Percentiles rank a stretch among this genome's conserved stretches.
Evolutionary conservation across 495 filamentous ascomycete species (phyloP).

Genomic region (Tuber borchii): DNA sequence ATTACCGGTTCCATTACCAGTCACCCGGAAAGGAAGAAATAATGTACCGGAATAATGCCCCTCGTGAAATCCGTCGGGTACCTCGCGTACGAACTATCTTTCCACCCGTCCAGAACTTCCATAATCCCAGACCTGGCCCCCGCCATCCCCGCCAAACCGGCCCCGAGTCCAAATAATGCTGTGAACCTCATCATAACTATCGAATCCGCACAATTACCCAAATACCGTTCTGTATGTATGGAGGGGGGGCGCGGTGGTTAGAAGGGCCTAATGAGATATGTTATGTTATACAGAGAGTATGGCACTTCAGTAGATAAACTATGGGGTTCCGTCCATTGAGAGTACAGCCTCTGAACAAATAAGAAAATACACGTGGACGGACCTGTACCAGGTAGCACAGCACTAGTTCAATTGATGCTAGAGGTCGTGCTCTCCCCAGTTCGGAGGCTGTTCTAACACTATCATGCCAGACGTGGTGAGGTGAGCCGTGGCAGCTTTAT

Average conservation of each 20-base stretch:
- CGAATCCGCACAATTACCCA: not conserved
- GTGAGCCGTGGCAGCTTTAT: not conserved
- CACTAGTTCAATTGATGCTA: not conserved
- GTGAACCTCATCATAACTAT: not conserved
- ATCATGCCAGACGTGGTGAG: not conserved
- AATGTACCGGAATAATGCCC: slow-evolving; percentile 35
- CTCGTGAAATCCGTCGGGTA: slow-evolving; percentile 67
- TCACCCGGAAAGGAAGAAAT: not conserved
- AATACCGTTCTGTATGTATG: not conserved
- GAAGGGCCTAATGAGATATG: not conserved
- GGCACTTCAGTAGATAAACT: not conserved
- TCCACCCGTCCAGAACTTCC: slow-evolving; percentile 24
- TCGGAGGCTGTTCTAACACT: not conserved
- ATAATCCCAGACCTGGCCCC: slow-evolving; percentile 18
- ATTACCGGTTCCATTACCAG: slow-evolving; percentile 18
- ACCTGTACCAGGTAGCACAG: not conserved
- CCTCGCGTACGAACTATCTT: slow-evolving; percentile 41
- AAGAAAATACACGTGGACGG: not conserved
- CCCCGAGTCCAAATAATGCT: not conserved
- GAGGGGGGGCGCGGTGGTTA: not conserved
- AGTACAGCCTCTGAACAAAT: not conserved
- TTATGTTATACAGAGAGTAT: not conserved
- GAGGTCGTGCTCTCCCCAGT: not conserved
- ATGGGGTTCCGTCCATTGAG: not conserved
- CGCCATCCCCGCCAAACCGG: not conserved